Evolutionary conservation across 176 grass and related monocot species (phyloP), one percentile per base, ranked within the genome.

Genomic region (Metroxylon sagu): DNA sequence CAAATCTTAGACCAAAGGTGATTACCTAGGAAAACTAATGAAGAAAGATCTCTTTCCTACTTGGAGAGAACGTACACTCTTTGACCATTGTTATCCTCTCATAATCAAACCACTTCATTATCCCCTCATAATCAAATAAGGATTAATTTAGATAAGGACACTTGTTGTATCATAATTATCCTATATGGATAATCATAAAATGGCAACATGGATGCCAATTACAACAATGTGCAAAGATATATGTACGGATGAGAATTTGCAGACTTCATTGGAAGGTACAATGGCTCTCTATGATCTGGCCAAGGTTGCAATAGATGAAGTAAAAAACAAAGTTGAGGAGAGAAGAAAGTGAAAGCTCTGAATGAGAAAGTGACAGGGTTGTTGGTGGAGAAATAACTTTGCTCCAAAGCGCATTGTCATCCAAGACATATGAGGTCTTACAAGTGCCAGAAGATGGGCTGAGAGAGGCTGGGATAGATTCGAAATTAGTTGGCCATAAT

Each of bases 361-460:
- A 65, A 76, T 54, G 82, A 73, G 27, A 98, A 68, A 74, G 73
- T 98, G 27, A 71, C 66, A 18, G 87, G 73, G 16, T 66, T 98
- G 14, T 15, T 85, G 17, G 71, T 50, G n/a, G 76, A 98, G 65
- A 98, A 93, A 56, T 76, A 93, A 26, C 88, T 15, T 78, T 98
- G 51, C 83, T 98, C 61, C 69, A 85, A 5, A 92, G 84, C 21
- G 76, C 89, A 1, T 65, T 98, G 16, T 83, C 73, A 29, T 81
- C 88, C 0, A 88, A 82, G 66, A 82, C 87, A 5, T 85, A 67
- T 3, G 88, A 98, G 73, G 82, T 81, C 48, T 53, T 88, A 14
- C 89, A 98, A 73, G 79, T 92, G 23, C 88, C 88, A 0, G 81
- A 98, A 66, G 93, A 92, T 51, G 93, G 88, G 10, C 53, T 92